Conservation (phyloP, 768 basidiomycete genomes). For the Russula foetens region DNA sequence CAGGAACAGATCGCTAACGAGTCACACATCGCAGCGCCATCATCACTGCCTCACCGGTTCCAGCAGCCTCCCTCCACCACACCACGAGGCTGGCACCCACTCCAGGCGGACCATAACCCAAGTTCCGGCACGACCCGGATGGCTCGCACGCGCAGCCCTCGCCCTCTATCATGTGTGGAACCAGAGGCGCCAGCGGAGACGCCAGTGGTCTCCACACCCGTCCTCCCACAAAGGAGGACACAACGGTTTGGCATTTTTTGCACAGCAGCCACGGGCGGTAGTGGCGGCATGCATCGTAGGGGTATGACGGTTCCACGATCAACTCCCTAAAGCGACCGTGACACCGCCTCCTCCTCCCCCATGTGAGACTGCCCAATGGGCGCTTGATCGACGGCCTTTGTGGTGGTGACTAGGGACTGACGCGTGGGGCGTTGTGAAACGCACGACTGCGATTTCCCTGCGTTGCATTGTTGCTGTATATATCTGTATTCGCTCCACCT, state of each 20-base stretch:
- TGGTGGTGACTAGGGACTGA: neutral
- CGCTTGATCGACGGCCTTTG: neutral
- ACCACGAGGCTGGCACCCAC: constrained; percentile 11
- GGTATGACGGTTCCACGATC: constrained; percentile 1
- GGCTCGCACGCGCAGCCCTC: constrained; percentile 19
- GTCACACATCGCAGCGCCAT: constrained; percentile 13
- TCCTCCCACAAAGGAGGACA: constrained; percentile 3
- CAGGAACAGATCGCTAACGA: neutral
- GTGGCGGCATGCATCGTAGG: neutral
- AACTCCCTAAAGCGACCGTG: neutral
- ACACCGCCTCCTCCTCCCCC: neutral
- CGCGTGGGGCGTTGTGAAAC: neutral
- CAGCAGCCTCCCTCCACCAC: constrained; percentile 12
- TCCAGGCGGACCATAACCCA: constrained; percentile 5
- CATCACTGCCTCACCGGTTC: constrained; percentile 17
- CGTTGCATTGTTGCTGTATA: neutral
- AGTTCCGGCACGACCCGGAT: constrained; percentile 7
- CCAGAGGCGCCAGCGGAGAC: neutral
- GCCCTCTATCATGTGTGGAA: neutral
- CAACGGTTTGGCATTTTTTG: constrained; percentile 20
- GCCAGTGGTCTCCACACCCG: neutral
- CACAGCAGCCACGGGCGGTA: neutral
- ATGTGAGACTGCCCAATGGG: neutral
- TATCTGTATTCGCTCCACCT: neutral
- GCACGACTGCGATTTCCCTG: neutral